Base-by-base conservation (phyloP, 495 filamentous ascomycete genomes). In the Aspergillus campestris region DNA sequence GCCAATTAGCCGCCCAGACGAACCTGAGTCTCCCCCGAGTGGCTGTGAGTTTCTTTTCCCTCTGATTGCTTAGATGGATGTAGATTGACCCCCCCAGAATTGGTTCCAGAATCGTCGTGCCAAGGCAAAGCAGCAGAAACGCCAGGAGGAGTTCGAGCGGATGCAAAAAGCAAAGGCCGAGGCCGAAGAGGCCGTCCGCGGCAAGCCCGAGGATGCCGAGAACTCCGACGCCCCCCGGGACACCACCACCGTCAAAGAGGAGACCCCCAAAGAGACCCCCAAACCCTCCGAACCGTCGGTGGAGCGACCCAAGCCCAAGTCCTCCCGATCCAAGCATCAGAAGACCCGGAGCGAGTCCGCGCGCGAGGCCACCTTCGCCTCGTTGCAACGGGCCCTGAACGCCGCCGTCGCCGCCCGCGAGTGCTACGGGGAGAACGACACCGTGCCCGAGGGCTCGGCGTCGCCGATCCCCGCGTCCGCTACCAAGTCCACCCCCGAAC, bases 31-130 rank as follows among this genome's bases (percentile, higher is more conserved):
- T 87, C 44, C 79, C 83, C 10, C 73, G 84, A 49, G 86, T 91
- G 54, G 86, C 87, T 53, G 86, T 89, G 68, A 48, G 81, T 80
- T 5, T 15, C 37, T 36, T 15, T 11, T 40, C 31, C 14, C 14
- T 32, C 11, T 12, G n/a, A 18, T 28, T 6, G 8, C 34, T 31
- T 35, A 29, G 9, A 5, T 40, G 8, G 40, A 40, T 35, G 30
- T n/a, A 51, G 58, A 53, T 58, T 41, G 27, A 34, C 35, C 34
- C 37, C 13, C 40, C 31, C 45, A 92, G 88, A 91, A 91, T 54
- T 92, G 88, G 88, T 94, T 91, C 63, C 87, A 94, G 60, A 94
- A 92, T 60, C 76, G 87, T 41, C 81, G 87, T 33, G 86, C 85
- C 44, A 88, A 89, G 59, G 84, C 84, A 29, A 89, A 89, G 69